phyloP scores from a whole-genome alignment of 305 asterid species.

The Fraxinus baroniana region DNA sequence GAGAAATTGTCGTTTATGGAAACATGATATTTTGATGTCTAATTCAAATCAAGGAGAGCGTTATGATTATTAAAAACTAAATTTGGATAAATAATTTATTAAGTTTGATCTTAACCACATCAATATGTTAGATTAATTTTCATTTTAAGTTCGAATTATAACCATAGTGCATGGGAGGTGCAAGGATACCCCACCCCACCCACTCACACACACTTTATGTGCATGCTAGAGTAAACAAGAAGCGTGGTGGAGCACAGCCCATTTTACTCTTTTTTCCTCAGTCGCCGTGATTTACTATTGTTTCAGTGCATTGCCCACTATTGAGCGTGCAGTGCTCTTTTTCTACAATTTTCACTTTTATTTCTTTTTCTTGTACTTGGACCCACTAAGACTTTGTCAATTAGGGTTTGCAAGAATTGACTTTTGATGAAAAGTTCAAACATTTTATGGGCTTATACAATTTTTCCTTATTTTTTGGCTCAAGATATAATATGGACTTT shows the following conservation, averaged over 20 bases:
- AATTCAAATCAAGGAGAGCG: too few relatives aligned
- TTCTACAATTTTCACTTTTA: constrained; percentile 34
- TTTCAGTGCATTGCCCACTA: constrained; percentile 28
- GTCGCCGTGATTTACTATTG: constrained; percentile 44
- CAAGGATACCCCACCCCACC: background rate
- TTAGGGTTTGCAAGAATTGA: background rate
- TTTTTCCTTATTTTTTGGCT: background rate
- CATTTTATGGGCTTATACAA: background rate
- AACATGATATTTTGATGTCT: background rate
- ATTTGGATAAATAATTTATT: too few relatives aligned
- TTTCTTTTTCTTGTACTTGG: constrained; percentile 12
- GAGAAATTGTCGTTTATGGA: background rate
- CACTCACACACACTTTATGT: background rate
- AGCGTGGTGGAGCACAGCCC: background rate
- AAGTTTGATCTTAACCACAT: background rate
- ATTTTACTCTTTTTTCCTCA: constrained; percentile 23
- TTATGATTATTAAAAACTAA: too few relatives aligned
- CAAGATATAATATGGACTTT: background rate
- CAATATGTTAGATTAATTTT: background rate
- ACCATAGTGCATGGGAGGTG: background rate
- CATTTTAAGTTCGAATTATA: background rate
- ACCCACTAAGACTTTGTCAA: constrained; percentile 46
- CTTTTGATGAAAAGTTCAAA: background rate
- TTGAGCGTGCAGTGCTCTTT: constrained; percentile 46
- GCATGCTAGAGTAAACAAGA: background rate